These are phyloP conservation scores for Lupinus albus DNA, from an alignment of 306 rosid genomes.

Conservation along the genomic window DNA sequence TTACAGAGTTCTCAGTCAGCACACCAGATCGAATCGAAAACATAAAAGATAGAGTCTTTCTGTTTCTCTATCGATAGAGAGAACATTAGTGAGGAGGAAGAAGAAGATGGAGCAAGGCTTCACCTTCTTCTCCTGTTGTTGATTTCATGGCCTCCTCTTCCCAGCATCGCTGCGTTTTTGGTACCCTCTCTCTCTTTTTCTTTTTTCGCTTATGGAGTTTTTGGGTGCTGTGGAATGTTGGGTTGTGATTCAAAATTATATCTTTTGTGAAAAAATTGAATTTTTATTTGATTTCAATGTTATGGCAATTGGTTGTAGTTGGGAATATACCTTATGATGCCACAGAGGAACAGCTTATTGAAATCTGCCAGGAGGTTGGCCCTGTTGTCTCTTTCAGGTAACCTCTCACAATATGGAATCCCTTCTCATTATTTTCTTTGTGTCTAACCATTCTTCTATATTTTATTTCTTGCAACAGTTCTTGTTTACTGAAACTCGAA, in stretches of 20 bases:
- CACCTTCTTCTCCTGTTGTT: constrained; percentile 41
- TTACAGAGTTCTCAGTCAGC: no score
- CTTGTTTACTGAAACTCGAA: no score
- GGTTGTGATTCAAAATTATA: constrained; percentile 18
- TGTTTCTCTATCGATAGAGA: no score
- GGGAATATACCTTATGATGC: constrained; percentile 99
- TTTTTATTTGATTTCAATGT: background rate
- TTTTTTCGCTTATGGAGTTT: constrained; percentile 1
- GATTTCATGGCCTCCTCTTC: constrained; percentile 90
- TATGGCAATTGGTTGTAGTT: constrained; percentile 51
- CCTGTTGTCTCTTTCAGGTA: constrained; percentile 98
- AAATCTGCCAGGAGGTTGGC: constrained; percentile 98
- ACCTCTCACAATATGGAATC: background rate
- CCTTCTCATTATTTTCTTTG: no score
- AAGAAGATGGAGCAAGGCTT: no score
- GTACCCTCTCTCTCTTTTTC: constrained; percentile 38
- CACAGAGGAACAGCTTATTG: constrained; percentile 91
- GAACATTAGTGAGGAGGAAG: no score
- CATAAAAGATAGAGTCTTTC: no score
- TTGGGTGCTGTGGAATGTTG: background rate
- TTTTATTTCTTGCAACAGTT: background rate
- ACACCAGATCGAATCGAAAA: no score
- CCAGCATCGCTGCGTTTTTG: constrained; percentile 97
- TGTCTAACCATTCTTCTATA: background rate
- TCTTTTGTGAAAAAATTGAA: background rate